A percentile compares a stretch with the other conserved stretches of the same genome.
These are phyloP conservation scores for Trichoderma afroharzianum DNA, from an alignment of 2,329 filamentous ascomycete species.

Conservation along the genomic window DNA sequence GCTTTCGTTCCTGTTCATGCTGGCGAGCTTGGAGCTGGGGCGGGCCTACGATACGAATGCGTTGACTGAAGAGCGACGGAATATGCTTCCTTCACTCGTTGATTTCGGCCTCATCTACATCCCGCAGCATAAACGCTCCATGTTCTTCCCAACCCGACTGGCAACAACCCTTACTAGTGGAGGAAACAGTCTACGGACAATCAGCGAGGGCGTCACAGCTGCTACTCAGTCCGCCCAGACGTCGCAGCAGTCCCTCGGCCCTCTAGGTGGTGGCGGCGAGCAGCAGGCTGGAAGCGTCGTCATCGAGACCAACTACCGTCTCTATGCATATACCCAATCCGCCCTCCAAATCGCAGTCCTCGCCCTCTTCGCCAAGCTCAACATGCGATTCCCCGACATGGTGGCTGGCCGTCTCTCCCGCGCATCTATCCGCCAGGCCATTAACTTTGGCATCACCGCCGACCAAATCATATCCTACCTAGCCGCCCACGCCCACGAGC, in stretches of 20 bases:
- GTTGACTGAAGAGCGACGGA: constrained; percentile 73
- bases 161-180: constrained; percentile 92
- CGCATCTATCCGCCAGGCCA: constrained; percentile 80
- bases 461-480: constrained; percentile 96
- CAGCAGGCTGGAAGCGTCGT: constrained; percentile 76
- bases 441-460: constrained; percentile 85
- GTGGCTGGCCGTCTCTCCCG: constrained; percentile 89
- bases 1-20: constrained; percentile 91
- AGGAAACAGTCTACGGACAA: constrained; percentile 67
- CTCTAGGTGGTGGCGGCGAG: constrained; percentile 30
- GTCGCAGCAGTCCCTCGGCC: constrained; percentile 34
- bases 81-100: constrained; percentile 85
- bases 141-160: constrained; percentile 86
- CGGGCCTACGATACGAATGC: constrained; percentile 85
- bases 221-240: constrained; percentile 50
- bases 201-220: constrained; percentile 64
- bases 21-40: constrained; percentile 88
- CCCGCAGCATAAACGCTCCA: constrained; percentile 52
- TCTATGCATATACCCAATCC: constrained; percentile 95
- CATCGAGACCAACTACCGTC: constrained; percentile 94
- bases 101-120: constrained; percentile 92
- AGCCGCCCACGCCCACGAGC: constrained; percentile 86
- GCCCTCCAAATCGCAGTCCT: constrained; percentile 93
- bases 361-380: constrained; percentile 81
- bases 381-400: constrained; percentile 90